A percentile compares a stretch with the other conserved stretches of the same genome.
Conservation (phyloP, 1,284 basidiomycete genomes). For the Ceratobasidium papillatum region DNA sequence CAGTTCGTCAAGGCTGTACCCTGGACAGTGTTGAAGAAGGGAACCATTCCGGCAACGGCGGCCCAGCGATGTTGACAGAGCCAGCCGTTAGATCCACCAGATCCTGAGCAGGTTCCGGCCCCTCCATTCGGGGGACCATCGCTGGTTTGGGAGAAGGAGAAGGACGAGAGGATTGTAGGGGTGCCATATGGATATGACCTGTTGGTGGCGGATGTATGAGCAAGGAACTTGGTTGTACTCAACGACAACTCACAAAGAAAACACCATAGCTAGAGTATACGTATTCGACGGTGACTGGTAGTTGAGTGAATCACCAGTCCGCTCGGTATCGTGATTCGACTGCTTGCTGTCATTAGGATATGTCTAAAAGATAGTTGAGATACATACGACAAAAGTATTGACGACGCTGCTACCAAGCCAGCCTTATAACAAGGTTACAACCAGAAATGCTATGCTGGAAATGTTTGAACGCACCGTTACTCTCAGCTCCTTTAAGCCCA, state of each 20-base stretch:
- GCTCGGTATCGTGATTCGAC: slow-evolving; percentile 74
- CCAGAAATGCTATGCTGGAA: too few species aligned
- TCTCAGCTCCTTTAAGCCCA: slow-evolving; percentile 50
- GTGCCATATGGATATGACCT: slow-evolving; percentile 44
- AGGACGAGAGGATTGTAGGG: slow-evolving; percentile 46
- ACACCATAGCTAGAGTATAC: slow-evolving; percentile 66
- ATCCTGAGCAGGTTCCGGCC: slow-evolving; percentile 41
- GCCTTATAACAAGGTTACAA: too few species aligned
- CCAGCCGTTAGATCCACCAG: slow-evolving; percentile 45
- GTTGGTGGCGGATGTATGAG: not conserved
- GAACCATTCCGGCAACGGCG: slow-evolving; percentile 44
- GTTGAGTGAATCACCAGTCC: slow-evolving; percentile 66
- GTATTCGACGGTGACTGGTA: slow-evolving; percentile 55
- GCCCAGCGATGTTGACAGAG: slow-evolving; percentile 46
- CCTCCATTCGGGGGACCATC: slow-evolving; percentile 44
- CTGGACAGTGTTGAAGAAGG: slow-evolving; percentile 37
- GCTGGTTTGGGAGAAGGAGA: slow-evolving; percentile 43
- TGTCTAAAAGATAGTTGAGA: slow-evolving; percentile 52
- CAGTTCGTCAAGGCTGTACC: slow-evolving; percentile 37
- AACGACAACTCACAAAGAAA: slow-evolving; percentile 58
- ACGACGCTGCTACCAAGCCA: not conserved
- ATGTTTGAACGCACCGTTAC: too few species aligned
- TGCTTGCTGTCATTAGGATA: slow-evolving; percentile 73
- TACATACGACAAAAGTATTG: not conserved
- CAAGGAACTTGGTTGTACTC: not conserved